Conservation (phyloP, 352 stramenopile genomes). For the Elongisporangium undulatum region DNA sequence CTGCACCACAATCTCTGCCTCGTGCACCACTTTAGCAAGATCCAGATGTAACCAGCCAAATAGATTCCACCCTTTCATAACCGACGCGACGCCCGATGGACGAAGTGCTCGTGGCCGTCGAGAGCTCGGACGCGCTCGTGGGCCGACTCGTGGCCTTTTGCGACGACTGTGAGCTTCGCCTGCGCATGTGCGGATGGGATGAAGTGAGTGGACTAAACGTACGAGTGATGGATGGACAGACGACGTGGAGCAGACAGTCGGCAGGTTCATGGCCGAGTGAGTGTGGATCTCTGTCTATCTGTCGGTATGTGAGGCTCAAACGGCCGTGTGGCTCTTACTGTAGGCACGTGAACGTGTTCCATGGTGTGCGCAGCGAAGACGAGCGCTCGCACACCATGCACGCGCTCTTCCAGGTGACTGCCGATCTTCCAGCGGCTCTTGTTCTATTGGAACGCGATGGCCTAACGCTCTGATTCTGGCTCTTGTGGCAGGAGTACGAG, state of each 20-base stretch:
- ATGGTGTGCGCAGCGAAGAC: constrained; percentile 21
- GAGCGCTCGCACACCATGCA: constrained; percentile 37
- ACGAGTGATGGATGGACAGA: constrained; percentile 8
- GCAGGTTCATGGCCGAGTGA: constrained; percentile 16
- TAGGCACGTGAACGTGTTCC: constrained; percentile 33
- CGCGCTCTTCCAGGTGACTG: constrained; percentile 37
- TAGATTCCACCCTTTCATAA: not conserved
- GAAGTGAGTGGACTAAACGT: not conserved
- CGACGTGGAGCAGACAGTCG: constrained; percentile 15
- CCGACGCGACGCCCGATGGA: constrained; percentile 22
- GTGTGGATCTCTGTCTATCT: not conserved
- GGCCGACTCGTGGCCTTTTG: constrained; percentile 34
- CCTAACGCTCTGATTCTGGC: not conserved
- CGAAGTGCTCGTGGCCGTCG: constrained; percentile 30
- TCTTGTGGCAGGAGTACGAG: constrained; percentile 36
- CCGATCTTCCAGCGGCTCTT: too few species aligned
- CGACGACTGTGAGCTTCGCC: constrained; percentile 16
- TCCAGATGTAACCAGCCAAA: constrained; percentile 64
- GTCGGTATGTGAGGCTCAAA: too few species aligned
- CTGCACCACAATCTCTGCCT: constrained; percentile 86
- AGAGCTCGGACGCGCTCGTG: constrained; percentile 38
- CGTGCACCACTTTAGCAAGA: constrained; percentile 86
- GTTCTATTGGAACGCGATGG: not conserved
- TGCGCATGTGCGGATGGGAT: not conserved
- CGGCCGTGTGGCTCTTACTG: not conserved